Conservation (phyloP, 768 basidiomycete species). For the Boletus coccyginus region DNA sequence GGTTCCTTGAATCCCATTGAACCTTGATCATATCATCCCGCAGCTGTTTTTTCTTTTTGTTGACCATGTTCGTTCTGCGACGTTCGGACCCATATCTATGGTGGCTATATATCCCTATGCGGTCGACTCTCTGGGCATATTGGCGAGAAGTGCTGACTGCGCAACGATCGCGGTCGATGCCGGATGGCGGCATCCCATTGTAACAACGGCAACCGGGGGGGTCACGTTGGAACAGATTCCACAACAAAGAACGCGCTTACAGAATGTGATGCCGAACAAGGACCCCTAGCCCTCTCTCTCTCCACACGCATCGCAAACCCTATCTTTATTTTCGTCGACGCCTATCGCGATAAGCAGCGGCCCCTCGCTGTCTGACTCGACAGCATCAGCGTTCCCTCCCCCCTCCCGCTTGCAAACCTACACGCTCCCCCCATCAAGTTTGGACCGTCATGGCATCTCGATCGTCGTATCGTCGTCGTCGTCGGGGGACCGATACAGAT, state of each 20-base stretch:
- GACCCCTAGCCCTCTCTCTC: not conserved
- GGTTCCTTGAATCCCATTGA: not conserved
- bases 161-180: conserved; percentile 19
- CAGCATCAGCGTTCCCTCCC: not conserved
- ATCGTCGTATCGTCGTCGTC: not conserved
- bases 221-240: not conserved
- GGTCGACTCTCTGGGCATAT: conserved; percentile 3
- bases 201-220: not conserved
- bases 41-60: not conserved
- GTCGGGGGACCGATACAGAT: not conserved
- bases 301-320: not conserved
- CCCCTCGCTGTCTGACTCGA: not conserved
- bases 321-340: not conserved
- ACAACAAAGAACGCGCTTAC: not conserved
- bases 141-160: conserved; percentile 4
- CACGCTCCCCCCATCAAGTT: too few relatives aligned
- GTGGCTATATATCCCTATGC: conserved; percentile 8
- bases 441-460: not conserved
- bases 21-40: conserved; percentile 4
- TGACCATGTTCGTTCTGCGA: not conserved
- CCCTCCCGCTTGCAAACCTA: not conserved
- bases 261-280: not conserved
- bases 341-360: not conserved
- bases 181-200: conserved; percentile 1
- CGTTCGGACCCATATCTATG: conserved; percentile 13